phyloP scores from a whole-genome alignment of 1,284 basidiomycete species.

The Heterobasidion occidentale region DNA sequence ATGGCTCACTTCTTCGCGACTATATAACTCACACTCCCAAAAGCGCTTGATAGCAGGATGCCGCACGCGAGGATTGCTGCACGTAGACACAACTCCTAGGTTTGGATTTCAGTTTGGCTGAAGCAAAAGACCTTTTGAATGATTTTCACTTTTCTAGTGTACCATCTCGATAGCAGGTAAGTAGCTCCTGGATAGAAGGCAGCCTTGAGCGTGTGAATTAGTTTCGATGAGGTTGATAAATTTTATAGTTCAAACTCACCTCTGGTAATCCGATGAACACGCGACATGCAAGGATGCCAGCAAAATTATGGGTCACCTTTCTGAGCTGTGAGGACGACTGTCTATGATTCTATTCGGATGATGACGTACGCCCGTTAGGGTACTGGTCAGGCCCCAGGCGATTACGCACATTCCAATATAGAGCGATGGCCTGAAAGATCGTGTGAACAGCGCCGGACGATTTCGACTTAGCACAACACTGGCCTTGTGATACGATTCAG shows the following conservation, averaged over 20 bases:
- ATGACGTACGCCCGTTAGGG: constrained; percentile 44
- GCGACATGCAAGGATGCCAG: constrained; percentile 50
- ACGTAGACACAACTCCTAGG: constrained; percentile 58
- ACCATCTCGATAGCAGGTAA: constrained; percentile 58
- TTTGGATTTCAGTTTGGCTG: neutral
- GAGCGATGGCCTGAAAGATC: constrained; percentile 40
- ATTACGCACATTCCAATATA: constrained; percentile 57
- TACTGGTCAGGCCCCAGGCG: constrained; percentile 56
- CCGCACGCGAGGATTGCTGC: constrained; percentile 65
- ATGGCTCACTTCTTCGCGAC: neutral
- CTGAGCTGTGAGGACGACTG: neutral
- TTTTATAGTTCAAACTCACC: constrained; percentile 17
- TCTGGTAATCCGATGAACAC: constrained; percentile 60
- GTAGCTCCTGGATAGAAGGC: constrained; percentile 60
- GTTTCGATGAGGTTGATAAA: neutral
- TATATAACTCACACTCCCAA: constrained; percentile 48
- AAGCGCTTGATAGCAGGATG: constrained; percentile 68
- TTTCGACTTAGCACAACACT: neutral
- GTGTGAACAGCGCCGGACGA: neutral
- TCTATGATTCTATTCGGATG: too few relatives aligned
- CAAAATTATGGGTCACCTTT: constrained; percentile 46
- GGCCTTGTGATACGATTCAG: constrained; percentile 47
- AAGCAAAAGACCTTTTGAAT: neutral
- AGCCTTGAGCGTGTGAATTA: constrained; percentile 23
- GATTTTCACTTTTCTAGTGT: constrained; percentile 45